Evolutionary conservation across 805 yeast species (phyloP).

Genomic region (Candida ponderosae): DNA sequence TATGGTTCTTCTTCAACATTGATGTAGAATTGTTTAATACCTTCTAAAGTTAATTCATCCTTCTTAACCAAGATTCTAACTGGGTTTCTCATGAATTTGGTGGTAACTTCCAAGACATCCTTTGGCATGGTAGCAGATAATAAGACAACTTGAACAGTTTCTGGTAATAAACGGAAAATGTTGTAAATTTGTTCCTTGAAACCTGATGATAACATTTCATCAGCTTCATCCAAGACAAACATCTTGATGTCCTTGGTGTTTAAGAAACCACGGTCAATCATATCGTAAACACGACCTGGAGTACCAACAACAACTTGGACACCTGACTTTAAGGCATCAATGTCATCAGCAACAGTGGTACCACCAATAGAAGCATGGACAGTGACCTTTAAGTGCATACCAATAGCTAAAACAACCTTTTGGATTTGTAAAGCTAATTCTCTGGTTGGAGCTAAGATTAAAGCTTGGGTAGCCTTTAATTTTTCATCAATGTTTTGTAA

Average conservation of each 20-base stretch:
- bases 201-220: slow-evolving; percentile 89
- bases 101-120: slow-evolving; percentile 86
- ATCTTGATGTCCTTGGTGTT: slow-evolving; percentile 80
- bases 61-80: slow-evolving; percentile 90
- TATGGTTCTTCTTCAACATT: slow-evolving; percentile 89
- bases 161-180: slow-evolving; percentile 82
- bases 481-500: slow-evolving; percentile 68
- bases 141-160: slow-evolving; percentile 87
- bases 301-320: slow-evolving; percentile 96
- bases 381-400: slow-evolving; percentile 81
- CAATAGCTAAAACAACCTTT: slow-evolving; percentile 84
- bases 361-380: slow-evolving; percentile 99
- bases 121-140: slow-evolving; percentile 92
- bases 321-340: slow-evolving; percentile 74
- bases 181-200: slow-evolving; percentile 95
- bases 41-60: slow-evolving; percentile 93
- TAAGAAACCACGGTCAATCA: slow-evolving; percentile 86
- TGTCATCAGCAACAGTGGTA: slow-evolving; percentile 81
- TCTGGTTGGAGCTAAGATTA: slow-evolving; percentile 94
- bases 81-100: slow-evolving; percentile 91
- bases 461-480: slow-evolving; percentile 77
- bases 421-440: slow-evolving; percentile 96
- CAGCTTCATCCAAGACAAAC: slow-evolving; percentile 97
- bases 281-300: slow-evolving; percentile 95
- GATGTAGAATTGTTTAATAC: slow-evolving; percentile 86